A percentile compares a stretch with the other conserved stretches of the same genome.
These are phyloP conservation scores for Penicillium sp. DNA, from an alignment of 2,329 filamentous ascomycete genomes.

Conservation along the genomic window DNA sequence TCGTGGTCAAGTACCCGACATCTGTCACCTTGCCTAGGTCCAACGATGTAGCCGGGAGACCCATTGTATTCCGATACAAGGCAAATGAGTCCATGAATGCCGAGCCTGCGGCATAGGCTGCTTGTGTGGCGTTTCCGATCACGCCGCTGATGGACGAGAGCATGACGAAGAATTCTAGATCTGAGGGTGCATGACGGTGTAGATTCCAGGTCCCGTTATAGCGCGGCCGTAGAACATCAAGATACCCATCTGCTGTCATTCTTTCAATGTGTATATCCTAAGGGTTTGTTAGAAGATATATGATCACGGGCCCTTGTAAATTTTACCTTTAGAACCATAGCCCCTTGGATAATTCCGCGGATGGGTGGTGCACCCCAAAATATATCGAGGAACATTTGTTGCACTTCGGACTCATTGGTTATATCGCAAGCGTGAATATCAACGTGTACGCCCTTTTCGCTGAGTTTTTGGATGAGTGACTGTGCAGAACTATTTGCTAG, in stretches of 20 bases:
- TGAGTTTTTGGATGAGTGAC: slow-evolving; percentile 21
- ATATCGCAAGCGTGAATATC: slow-evolving; percentile 39
- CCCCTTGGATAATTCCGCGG: slow-evolving; percentile 32
- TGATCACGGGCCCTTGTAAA: neutral
- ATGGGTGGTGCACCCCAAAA: slow-evolving; percentile 21
- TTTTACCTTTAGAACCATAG: slow-evolving; percentile 30
- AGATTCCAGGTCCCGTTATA: slow-evolving; percentile 34
- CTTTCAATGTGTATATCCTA: slow-evolving; percentile 40
- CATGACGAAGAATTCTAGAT: slow-evolving; percentile 47
- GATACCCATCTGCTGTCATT: slow-evolving; percentile 40
- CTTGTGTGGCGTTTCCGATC: slow-evolving; percentile 51
- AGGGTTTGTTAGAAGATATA: neutral
- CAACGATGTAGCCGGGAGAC: slow-evolving; percentile 31
- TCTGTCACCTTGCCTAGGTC: slow-evolving; percentile 30
- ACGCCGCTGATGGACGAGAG: slow-evolving; percentile 46
- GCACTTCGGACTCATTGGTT: slow-evolving; percentile 33
- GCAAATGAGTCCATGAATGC: slow-evolving; percentile 42
- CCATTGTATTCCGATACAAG: slow-evolving; percentile 28
- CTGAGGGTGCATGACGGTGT: slow-evolving; percentile 24
- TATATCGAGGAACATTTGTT: slow-evolving; percentile 17
- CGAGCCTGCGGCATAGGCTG: slow-evolving; percentile 46
- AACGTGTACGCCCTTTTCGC: slow-evolving; percentile 21
- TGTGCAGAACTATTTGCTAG: slow-evolving; percentile 18
- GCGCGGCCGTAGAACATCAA: slow-evolving; percentile 38
- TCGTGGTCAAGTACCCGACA: neutral